Base-by-base conservation (phyloP, 2,329 filamentous ascomycete species). In the Endoconidiophora polonica region DNA sequence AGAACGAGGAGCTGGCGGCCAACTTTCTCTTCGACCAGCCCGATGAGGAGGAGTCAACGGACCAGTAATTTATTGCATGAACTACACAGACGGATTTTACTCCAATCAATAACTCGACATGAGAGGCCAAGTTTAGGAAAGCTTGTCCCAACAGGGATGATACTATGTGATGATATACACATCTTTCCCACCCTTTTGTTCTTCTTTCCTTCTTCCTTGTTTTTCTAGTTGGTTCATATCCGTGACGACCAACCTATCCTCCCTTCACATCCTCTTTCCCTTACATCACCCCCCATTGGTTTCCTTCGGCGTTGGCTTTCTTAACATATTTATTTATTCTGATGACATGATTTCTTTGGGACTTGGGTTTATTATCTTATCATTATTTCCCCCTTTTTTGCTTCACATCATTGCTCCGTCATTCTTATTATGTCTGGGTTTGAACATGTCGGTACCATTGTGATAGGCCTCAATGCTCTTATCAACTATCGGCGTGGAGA, bases 21-120 rank as follows among this genome's bases (percentile, higher is more conserved):
- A 98, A 98, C 68, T 96, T 95, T 66, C 73, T 98, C 54, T 98
- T 98, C 62, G 91, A 98, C 59, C 87, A 96, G 68, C 88, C 88
- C 7, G 87, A 94, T 54, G 88, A 95, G 44, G 81, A 85, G 36
- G 79, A 83, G 52, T 61, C 65, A 7, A 62, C 66, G 10, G 47
- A 49, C 23, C 51, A 47, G 22, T 52, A 45, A 48, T 18, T 16
- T 20, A 29, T 14, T 23, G 37, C 12, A 37, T 20, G 18, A 23
- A 24, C 38, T n/a, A 24, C 18, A 18, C 14, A 20, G 41, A 18
- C 10, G 41, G 24, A 43, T 22, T 43, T 9, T 18, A 16, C 41
- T 24, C 20, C 41, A 16, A 26, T 29, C 23, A 20, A 16, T 26
- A 5, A 12, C 29, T 33, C 12, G 29, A 33, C 29, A 3, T 33